Evolutionary conservation across 108 stramenopile species (phyloP), one percentile per base, ranked within the genome.

Genomic region (Cyclotella choctawhatcheeana): DNA sequence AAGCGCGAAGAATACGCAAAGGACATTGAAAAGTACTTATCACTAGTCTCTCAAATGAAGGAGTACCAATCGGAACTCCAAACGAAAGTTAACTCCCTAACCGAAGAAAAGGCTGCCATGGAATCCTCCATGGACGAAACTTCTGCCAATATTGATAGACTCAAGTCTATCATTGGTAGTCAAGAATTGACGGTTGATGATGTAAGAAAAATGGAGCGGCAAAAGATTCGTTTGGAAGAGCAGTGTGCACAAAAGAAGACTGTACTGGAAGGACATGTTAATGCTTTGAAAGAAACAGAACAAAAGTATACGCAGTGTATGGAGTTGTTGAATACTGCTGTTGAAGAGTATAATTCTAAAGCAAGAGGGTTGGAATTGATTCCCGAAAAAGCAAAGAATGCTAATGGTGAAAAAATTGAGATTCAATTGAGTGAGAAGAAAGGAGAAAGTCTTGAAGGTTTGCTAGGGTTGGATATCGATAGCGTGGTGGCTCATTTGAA

Each of bases 21-120:
- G 31, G 96, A 96, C 72, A 85, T 90, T 63, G 95, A 94, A 62
- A 96, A 96, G 76, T 96, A 94, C 68, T 79, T 91, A 21, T 81
- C 86, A 27, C 85, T 98, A 1, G 82, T 96, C 65, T 59, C 78
- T 45, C 85, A 89, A 76, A 87, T 95, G 67, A 85, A 85, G 26
- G 83, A 94, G 20, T 88, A 93, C 85, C 83, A 88, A 54, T 75
- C 72, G 7, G 81, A 83, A 16, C 73, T 90, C 5, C 69, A 80
- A 29, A 78, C 82, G 35, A 90, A 93, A 64, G 92, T 90, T 45
- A 73, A 84, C 32, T 81, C 88, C 21, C 74, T 79, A 4, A 60
- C 71, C 22, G 70, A 63, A 10, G 88, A 91, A 65, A 78, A 93
- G 45, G 64, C 83, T 6, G 74, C 82, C 45, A 86, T 73, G 44